phyloP scores from a whole-genome alignment of 352 stramenopile genomes.

The Pythium vanterpoolii region DNA sequence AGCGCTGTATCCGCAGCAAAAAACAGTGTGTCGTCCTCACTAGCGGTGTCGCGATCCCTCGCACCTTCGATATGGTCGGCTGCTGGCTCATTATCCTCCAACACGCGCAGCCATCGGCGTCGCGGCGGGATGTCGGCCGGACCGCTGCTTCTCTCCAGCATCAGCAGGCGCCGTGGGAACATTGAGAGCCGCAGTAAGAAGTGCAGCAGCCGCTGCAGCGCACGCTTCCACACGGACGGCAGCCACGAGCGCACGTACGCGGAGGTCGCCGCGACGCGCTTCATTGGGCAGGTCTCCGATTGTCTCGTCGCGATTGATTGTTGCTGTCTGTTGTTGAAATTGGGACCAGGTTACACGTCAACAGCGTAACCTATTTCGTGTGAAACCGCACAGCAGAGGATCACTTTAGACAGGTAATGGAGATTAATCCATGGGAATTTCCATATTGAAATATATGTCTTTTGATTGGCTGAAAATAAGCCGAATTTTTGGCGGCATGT shows the following conservation, averaged over 20 bases:
- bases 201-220: slow-evolving; percentile 31
- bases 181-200: slow-evolving; percentile 28
- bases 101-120: slow-evolving; percentile 4
- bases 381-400: slow-evolving; percentile 4
- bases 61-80: neutral
- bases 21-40: slow-evolving; percentile 5
- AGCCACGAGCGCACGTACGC: slow-evolving; percentile 30
- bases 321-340: neutral
- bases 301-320: neutral
- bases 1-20: neutral
- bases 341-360: neutral
- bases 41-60: neutral
- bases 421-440: neutral
- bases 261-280: slow-evolving; percentile 16
- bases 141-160: slow-evolving; percentile 7
- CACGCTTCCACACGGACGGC: slow-evolving; percentile 28
- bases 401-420: slow-evolving; percentile 10
- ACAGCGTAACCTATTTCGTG: slow-evolving; percentile 5
- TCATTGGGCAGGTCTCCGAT: slow-evolving; percentile 7
- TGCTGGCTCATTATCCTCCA: neutral
- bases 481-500: neutral
- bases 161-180: slow-evolving; percentile 21
- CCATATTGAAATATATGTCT: neutral
- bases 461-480: slow-evolving; percentile 10
- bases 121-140: neutral